phyloP scores from a whole-genome alignment of 148 eudicot species.

The Agrostemma githago region DNA sequence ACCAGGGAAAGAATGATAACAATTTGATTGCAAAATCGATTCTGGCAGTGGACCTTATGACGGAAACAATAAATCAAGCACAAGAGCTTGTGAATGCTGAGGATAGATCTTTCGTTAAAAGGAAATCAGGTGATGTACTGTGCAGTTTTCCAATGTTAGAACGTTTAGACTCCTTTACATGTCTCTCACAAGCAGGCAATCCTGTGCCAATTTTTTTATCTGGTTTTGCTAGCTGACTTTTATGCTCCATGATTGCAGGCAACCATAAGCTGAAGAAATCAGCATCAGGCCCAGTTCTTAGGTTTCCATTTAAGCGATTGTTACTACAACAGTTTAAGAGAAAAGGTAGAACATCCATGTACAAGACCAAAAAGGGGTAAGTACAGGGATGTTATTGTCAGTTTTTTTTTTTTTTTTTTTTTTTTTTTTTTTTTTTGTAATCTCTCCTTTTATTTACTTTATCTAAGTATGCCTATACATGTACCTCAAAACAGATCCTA shows the following conservation, averaged over 20 bases:
- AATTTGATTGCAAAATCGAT: slow-evolving; percentile 11
- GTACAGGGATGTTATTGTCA: slow-evolving; percentile 13
- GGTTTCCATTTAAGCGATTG: slow-evolving; percentile 60
- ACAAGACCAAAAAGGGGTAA: slow-evolving; percentile 35
- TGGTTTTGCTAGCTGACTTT: slow-evolving; percentile 5
- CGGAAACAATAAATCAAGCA: slow-evolving; percentile 15
- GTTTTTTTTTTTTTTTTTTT: no score
- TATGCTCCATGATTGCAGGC: slow-evolving; percentile 33
- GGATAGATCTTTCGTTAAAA: slow-evolving; percentile 6
- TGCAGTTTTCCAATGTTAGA: not conserved
- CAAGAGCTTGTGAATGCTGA: slow-evolving; percentile 5
- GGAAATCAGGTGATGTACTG: slow-evolving; percentile 20
- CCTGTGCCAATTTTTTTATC: not conserved
- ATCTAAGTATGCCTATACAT: slow-evolving; percentile 9
- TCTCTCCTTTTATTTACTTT: not conserved
- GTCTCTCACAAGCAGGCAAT: not conserved
- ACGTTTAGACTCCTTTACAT: not conserved
- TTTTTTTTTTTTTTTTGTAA: slow-evolving; percentile 11
- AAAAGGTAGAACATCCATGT: slow-evolving; percentile 31
- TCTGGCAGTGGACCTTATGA: slow-evolving; percentile 1
- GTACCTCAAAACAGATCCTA: slow-evolving; percentile 3
- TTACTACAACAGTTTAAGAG: slow-evolving; percentile 46
- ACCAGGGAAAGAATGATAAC: not conserved
- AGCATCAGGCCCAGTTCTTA: slow-evolving; percentile 16
- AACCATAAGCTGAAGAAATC: slow-evolving; percentile 34